A percentile compares a stretch with the other conserved stretches of the same genome.
Evolutionary conservation across 2,329 filamentous ascomycete species (phyloP).

Genomic region (Colletotrichum sp.): DNA sequence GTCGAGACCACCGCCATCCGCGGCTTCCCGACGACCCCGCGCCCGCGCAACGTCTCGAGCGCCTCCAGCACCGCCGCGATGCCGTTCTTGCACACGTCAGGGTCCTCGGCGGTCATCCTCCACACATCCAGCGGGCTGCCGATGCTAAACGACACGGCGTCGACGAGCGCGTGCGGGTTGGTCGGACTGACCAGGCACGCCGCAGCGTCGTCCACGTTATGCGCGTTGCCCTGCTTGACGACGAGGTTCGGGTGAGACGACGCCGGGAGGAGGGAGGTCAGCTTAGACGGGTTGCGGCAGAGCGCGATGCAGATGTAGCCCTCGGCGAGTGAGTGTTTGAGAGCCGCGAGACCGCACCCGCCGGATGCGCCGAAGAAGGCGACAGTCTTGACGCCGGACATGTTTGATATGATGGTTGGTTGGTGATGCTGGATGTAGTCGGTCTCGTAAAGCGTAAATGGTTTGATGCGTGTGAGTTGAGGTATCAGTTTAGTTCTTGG

Average conservation of each 20-base stretch:
- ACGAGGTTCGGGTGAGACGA: slow-evolving; percentile 35
- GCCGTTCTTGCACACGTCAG: slow-evolving; percentile 44
- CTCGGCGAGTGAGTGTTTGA: slow-evolving; percentile 39
- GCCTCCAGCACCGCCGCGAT: slow-evolving; percentile 37
- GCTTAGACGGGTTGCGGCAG: slow-evolving; percentile 45
- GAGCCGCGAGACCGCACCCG: slow-evolving; percentile 42
- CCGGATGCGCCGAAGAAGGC: slow-evolving; percentile 49
- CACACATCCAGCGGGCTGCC: slow-evolving; percentile 33
- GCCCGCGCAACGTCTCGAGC: slow-evolving; percentile 28
- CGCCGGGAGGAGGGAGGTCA: slow-evolving; percentile 34
- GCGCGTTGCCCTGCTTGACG: slow-evolving; percentile 43
- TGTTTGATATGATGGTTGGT: not conserved
- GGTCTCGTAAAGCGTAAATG: not conserved
- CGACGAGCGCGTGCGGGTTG: slow-evolving; percentile 34
- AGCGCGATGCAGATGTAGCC: slow-evolving; percentile 44
- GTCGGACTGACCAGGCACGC: slow-evolving; percentile 32
- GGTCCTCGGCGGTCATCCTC: slow-evolving; percentile 37
- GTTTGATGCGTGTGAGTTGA: not conserved
- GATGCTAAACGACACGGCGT: slow-evolving; percentile 43
- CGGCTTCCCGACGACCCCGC: slow-evolving; percentile 30
- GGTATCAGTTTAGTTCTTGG: not conserved
- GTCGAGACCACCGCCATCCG: slow-evolving; percentile 39
- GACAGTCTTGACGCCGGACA: slow-evolving; percentile 27
- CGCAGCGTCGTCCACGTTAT: slow-evolving; percentile 35
- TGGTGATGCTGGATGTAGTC: not conserved